A percentile compares a stretch with the other conserved stretches of the same genome.
Conservation (phyloP, 371 early-diverging fungal species). For the Haplosporangium sp. region DNA sequence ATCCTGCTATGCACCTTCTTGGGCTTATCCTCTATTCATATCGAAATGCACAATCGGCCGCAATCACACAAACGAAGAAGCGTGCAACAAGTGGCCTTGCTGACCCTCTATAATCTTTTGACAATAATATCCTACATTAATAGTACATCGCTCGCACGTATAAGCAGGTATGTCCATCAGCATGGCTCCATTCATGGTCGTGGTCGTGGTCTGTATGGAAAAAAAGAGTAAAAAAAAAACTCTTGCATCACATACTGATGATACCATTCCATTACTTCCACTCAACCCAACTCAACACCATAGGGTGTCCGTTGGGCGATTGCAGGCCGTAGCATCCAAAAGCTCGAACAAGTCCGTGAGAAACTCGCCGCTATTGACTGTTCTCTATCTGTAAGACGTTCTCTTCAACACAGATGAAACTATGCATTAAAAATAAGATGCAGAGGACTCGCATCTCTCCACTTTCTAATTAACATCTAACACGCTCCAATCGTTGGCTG, state of each 20-base stretch:
- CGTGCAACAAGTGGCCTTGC: neutral
- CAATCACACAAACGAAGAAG: neutral
- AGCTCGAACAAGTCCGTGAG: constrained; percentile 63
- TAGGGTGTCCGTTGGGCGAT: constrained; percentile 72
- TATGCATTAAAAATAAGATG: neutral
- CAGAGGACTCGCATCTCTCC: no score
- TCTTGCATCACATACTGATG: neutral
- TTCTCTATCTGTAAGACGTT: constrained; percentile 36
- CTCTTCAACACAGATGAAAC: neutral
- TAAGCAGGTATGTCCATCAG: constrained; percentile 47
- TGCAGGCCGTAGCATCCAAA: constrained; percentile 75
- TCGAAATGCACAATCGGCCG: neutral
- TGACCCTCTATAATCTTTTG: neutral
- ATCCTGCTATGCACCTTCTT: no score
- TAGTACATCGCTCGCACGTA: constrained; percentile 50
- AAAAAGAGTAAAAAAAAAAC: no score
- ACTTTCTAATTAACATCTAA: no score
- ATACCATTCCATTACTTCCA: neutral
- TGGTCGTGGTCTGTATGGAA: no score
- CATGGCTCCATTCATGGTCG: no score
- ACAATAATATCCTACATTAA: neutral
- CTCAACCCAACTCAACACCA: neutral
- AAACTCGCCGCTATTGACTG: constrained; percentile 57
- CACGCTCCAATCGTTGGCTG: no score
- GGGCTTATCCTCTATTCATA: no score